Evolutionary conservation across 2,329 filamentous ascomycete genomes (phyloP).

Genomic region (Diplocarpon mali): DNA sequence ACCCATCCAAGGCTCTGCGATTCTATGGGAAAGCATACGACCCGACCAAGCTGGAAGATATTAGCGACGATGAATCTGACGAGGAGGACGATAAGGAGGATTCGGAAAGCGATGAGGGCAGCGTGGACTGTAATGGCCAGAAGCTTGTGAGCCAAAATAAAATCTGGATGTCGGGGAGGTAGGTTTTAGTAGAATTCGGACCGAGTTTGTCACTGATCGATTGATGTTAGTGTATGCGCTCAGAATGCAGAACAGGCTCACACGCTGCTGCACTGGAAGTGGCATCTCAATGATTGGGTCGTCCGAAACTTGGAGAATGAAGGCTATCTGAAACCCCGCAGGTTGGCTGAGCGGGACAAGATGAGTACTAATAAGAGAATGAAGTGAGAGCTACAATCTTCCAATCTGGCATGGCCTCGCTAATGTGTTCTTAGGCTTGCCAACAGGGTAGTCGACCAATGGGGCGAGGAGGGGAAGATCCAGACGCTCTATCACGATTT

Average conservation of each 20-base stretch:
- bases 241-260: slow-evolving; percentile 60
- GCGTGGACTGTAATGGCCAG: slow-evolving; percentile 36
- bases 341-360: slow-evolving; percentile 48
- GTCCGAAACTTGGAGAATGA: slow-evolving; percentile 47
- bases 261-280: slow-evolving; percentile 64
- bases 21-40: slow-evolving; percentile 58
- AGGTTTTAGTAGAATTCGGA: slow-evolving; percentile 13
- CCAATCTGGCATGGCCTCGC: background rate
- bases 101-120: slow-evolving; percentile 15
- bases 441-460: slow-evolving; percentile 50
- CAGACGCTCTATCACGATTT: slow-evolving; percentile 54
- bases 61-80: slow-evolving; percentile 38
- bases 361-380: slow-evolving; percentile 48
- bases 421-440: slow-evolving; percentile 29
- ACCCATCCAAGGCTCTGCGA: slow-evolving; percentile 51
- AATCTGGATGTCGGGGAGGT: slow-evolving; percentile 42
- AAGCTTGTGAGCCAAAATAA: slow-evolving; percentile 33
- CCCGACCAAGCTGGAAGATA: slow-evolving; percentile 51
- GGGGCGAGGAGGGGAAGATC: slow-evolving; percentile 49
- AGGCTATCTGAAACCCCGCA: slow-evolving; percentile 44
- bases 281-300: slow-evolving; percentile 62
- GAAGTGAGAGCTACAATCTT: slow-evolving; percentile 30
- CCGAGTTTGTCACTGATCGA: background rate
- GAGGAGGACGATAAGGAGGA: slow-evolving; percentile 28
- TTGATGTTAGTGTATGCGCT: slow-evolving; percentile 37